Evolutionary conservation across 768 basidiomycete species (phyloP).

Genomic region (Boletus rex-veris): DNA sequence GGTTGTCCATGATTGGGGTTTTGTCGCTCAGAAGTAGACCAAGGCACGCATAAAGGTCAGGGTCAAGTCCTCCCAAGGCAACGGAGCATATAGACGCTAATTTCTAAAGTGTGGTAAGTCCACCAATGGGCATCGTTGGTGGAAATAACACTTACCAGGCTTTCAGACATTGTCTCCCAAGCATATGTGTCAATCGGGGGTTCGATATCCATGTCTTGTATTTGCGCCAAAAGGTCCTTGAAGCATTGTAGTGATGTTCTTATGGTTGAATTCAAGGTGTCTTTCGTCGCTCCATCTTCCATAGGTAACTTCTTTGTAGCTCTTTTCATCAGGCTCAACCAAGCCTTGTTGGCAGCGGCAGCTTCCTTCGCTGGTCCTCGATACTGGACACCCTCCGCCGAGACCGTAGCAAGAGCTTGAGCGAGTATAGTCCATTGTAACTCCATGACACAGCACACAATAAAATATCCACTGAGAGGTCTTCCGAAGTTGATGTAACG

Average conservation of each 20-base stretch:
- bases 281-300: slow-evolving; percentile 36
- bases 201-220: slow-evolving; percentile 78
- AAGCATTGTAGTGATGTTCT: slow-evolving; percentile 72
- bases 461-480: slow-evolving; percentile 82
- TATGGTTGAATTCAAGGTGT: slow-evolving; percentile 46
- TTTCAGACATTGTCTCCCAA: slow-evolving; percentile 91
- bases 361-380: slow-evolving; percentile 53
- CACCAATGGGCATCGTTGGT: background rate
- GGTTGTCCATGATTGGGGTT: slow-evolving; percentile 75
- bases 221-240: slow-evolving; percentile 70
- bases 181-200: slow-evolving; percentile 84
- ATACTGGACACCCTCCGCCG: slow-evolving; percentile 21
- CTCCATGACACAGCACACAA: slow-evolving; percentile 86
- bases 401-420: slow-evolving; percentile 53
- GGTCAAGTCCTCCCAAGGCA: slow-evolving; percentile 64
- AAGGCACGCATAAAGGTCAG: slow-evolving; percentile 64
- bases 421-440: slow-evolving; percentile 83
- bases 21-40: slow-evolving; percentile 75
- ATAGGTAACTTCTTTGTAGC: slow-evolving; percentile 39
- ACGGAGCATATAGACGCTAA: slow-evolving; percentile 78
- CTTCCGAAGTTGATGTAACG: slow-evolving; percentile 74
- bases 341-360: slow-evolving; percentile 80
- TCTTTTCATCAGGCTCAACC: slow-evolving; percentile 63
- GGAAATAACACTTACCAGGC: slow-evolving; percentile 51
- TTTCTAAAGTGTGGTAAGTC: slow-evolving; percentile 51